These are phyloP conservation scores for Arthrobotrys sinensis DNA, from an alignment of 2,329 filamentous ascomycete species.

Conservation along the genomic window DNA sequence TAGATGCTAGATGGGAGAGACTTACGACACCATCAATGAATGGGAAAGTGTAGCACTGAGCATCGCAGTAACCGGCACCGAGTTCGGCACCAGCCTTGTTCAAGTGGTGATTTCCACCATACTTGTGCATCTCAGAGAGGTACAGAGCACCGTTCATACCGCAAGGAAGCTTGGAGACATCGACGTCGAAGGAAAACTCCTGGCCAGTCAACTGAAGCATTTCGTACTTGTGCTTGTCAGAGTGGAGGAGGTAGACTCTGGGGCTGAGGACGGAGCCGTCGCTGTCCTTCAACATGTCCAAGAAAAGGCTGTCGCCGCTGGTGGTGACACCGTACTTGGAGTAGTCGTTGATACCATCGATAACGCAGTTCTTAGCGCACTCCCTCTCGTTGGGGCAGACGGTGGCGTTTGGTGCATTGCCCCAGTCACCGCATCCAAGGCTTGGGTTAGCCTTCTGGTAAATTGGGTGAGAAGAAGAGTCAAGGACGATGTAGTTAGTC, in stretches of 20 bases:
- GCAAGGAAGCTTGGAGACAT: slow-evolving; percentile 68
- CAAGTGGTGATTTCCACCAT: slow-evolving; percentile 65
- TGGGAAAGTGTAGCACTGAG: slow-evolving; percentile 67
- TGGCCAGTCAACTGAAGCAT: slow-evolving; percentile 69
- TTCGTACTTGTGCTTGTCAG: slow-evolving; percentile 69
- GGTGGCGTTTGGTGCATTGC: slow-evolving; percentile 67
- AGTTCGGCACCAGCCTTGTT: slow-evolving; percentile 67
- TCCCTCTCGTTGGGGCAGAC: slow-evolving; percentile 71
- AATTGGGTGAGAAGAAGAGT: slow-evolving; percentile 70
- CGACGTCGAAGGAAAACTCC: slow-evolving; percentile 70
- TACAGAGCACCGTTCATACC: slow-evolving; percentile 68
- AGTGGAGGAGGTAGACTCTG: slow-evolving; percentile 69
- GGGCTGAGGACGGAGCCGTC: slow-evolving; percentile 66
- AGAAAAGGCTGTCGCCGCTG: slow-evolving; percentile 66
- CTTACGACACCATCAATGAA: slow-evolving; percentile 68
- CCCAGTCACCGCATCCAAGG: slow-evolving; percentile 66
- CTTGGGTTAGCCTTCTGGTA: slow-evolving; percentile 67
- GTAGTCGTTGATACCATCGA: slow-evolving; percentile 74
- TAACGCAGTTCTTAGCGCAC: slow-evolving; percentile 73
- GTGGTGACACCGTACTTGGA: slow-evolving; percentile 68
- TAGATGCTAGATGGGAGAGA: slow-evolving; percentile 13
- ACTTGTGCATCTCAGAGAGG: slow-evolving; percentile 67
- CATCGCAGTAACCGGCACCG: slow-evolving; percentile 68
- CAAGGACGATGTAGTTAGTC: slow-evolving; percentile 71
- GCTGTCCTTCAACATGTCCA: slow-evolving; percentile 65